A percentile compares a stretch with the other conserved stretches of the same genome.
Evolutionary conservation across 345 rosid species (phyloP).

Genomic region (Eucalyptus regnans): DNA sequence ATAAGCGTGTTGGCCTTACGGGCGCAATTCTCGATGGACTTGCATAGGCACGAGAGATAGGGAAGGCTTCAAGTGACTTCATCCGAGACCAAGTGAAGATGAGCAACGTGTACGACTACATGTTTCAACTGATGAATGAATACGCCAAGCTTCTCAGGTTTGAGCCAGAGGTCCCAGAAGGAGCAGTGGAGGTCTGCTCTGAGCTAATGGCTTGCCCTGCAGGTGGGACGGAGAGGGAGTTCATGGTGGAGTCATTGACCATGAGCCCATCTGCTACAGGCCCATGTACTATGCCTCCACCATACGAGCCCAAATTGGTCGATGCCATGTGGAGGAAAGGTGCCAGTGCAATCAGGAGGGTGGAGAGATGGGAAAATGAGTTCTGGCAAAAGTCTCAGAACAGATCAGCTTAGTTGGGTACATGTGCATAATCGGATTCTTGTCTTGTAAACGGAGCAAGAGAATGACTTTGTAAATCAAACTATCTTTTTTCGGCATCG

Average conservation of each 20-base stretch:
- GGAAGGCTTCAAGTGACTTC: slow-evolving; percentile 48
- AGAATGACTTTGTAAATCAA: neutral
- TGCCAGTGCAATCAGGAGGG: slow-evolving; percentile 21
- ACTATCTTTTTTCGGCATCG: neutral
- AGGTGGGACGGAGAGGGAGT: slow-evolving; percentile 21
- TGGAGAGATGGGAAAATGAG: slow-evolving; percentile 49
- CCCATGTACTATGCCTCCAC: slow-evolving; percentile 62
- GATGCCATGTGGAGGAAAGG: slow-evolving; percentile 15
- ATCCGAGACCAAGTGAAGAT: slow-evolving; percentile 44
- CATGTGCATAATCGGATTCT: neutral
- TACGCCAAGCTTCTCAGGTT: slow-evolving; percentile 50
- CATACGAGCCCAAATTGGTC: slow-evolving; percentile 24
- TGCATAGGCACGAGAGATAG: slow-evolving; percentile 50
- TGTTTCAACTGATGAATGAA: slow-evolving; percentile 63
- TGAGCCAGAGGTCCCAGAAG: slow-evolving; percentile 29
- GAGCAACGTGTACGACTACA: slow-evolving; percentile 62
- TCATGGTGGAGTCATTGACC: slow-evolving; percentile 46
- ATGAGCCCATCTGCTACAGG: slow-evolving; percentile 20
- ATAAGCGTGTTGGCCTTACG: neutral
- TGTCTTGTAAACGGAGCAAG: neutral
- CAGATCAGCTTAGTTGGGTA: neutral
- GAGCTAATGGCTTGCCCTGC: slow-evolving; percentile 43
- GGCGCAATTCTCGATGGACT: neutral
- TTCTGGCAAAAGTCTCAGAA: slow-evolving; percentile 17
- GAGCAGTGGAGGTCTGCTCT: slow-evolving; percentile 44